Evolutionary conservation across 768 basidiomycete genomes (phyloP).

Genomic region (Agrocybe pediades): DNA sequence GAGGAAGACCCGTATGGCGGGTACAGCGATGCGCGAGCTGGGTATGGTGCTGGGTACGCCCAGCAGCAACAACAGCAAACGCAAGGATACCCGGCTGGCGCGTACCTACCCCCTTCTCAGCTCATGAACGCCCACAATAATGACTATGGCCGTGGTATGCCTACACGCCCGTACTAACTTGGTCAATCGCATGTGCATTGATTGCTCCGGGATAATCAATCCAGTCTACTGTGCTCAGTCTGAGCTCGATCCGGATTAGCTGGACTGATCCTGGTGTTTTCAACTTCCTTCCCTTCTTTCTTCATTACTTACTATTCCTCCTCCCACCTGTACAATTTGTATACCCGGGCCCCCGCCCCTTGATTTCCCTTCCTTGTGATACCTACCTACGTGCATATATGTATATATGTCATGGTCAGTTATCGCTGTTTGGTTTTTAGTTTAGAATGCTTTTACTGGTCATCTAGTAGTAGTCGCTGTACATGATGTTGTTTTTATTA

Average conservation of each 20-base stretch:
- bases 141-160: neutral
- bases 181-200: no score
- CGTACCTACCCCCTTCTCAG: slow-evolving; percentile 6
- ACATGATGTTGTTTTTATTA: no score
- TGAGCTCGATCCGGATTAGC: neutral
- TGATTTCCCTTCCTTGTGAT: no score
- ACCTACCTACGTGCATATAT: no score
- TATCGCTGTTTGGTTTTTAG: no score
- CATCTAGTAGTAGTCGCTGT: no score
- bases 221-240: no score
- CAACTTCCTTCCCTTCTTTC: neutral
- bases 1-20: neutral
- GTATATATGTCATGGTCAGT: no score
- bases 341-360: neutral
- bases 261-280: neutral
- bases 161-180: neutral
- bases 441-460: no score
- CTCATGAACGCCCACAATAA: neutral
- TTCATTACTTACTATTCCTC: no score
- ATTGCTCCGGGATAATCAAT: neutral
- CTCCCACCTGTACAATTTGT: no score
- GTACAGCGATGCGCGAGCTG: no score
- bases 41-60: neutral
- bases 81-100: neutral
- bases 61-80: neutral